phyloP scores from a whole-genome alignment of 768 basidiomycete genomes.

The Pleurotus salmoneostramineus region DNA sequence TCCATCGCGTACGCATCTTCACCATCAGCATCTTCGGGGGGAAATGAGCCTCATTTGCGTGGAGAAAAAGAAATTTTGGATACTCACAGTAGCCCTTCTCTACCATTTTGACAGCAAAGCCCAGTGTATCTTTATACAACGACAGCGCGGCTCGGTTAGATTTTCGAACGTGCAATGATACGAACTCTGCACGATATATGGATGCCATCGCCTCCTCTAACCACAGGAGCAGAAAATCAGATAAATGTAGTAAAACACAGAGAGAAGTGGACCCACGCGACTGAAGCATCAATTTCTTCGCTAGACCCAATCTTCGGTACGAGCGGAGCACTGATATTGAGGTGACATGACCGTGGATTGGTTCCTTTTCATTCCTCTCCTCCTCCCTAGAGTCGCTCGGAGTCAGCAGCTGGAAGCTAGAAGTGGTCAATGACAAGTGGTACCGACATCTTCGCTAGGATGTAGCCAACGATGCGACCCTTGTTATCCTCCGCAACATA shows the following conservation, averaged over 20 bases:
- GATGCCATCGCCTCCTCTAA: constrained; percentile 85
- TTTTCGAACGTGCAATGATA: constrained; percentile 91
- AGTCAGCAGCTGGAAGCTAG: background rate
- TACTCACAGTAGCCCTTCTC: constrained; percentile 88
- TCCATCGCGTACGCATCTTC: constrained; percentile 95
- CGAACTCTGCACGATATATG: constrained; percentile 81
- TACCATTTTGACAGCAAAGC: constrained; percentile 82
- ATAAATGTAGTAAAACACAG: background rate
- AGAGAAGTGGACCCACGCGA: constrained; percentile 63
- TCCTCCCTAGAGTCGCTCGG: constrained; percentile 50
- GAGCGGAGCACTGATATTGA: constrained; percentile 93
- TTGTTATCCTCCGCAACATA: constrained; percentile 92
- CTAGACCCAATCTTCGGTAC: constrained; percentile 87
- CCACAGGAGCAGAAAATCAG: background rate
- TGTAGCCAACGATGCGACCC: constrained; percentile 92
- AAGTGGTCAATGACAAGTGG: background rate
- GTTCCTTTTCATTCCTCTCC: constrained; percentile 54
- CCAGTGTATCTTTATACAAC: constrained; percentile 87
- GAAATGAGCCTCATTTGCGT: no score
- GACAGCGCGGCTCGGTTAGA: constrained; percentile 91
- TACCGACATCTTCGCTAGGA: constrained; percentile 91
- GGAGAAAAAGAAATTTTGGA: no score
- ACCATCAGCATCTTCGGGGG: constrained; percentile 94
- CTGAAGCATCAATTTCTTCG: constrained; percentile 93
- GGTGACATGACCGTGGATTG: constrained; percentile 90